Evolutionary conservation across 176 grass and related monocot species (phyloP).

Genomic region (Aegilops umbellulata): DNA sequence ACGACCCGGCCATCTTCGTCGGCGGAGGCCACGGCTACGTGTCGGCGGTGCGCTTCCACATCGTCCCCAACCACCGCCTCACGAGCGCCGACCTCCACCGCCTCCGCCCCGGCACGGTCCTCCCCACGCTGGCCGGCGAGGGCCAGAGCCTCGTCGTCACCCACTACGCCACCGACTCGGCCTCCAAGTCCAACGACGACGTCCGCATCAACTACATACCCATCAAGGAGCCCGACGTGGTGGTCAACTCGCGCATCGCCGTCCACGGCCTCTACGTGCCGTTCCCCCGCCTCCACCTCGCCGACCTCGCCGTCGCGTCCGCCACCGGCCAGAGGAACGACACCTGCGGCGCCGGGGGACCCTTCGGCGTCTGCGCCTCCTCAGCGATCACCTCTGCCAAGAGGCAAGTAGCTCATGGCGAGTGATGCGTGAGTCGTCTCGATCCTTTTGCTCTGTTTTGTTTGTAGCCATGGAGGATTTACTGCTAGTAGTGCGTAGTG

Average conservation of each 20-base stretch:
- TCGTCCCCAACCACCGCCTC: conserved; percentile 64
- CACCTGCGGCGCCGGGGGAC: conserved; percentile 4
- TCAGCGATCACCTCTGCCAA: conserved; percentile 14
- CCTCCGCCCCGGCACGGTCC: conserved; percentile 43
- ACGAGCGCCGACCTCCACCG: no score
- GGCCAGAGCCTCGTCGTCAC: conserved; percentile 61
- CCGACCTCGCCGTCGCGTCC: conserved; percentile 42
- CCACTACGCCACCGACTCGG: background rate
- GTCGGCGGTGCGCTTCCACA: conserved; percentile 60
- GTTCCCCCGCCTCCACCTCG: conserved; percentile 61
- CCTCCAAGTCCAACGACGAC: conserved; percentile 9
- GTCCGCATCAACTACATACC: conserved; percentile 75
- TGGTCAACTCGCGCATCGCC: conserved; percentile 66
- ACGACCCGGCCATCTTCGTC: no score
- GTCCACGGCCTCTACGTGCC: conserved; percentile 56
- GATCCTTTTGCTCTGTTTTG: background rate
- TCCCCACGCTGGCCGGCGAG: conserved; percentile 57
- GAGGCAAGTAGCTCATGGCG: background rate
- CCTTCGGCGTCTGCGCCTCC: conserved; percentile 21
- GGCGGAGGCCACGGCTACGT: no score
- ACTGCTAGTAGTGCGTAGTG: no score
- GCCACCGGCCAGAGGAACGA: background rate
- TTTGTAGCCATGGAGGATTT: background rate
- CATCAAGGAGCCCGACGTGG: conserved; percentile 58
- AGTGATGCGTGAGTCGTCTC: conserved; percentile 32